A percentile compares a stretch with the other conserved stretches of the same genome.
These are phyloP conservation scores for Taphrina communis DNA, from an alignment of 1,139 yeast genomes.

Conservation along the genomic window DNA sequence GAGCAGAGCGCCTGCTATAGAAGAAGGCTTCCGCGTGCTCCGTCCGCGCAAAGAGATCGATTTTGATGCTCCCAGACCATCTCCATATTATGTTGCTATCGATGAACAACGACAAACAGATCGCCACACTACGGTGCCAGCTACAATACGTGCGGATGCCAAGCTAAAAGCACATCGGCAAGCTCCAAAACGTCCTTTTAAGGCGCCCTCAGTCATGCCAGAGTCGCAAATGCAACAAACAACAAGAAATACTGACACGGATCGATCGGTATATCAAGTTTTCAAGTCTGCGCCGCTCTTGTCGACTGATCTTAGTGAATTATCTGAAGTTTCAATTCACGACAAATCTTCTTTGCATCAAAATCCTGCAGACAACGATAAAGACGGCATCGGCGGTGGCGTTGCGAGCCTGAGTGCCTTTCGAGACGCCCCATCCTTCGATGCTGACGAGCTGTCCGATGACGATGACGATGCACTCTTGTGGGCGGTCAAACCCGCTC, in stretches of 20 bases:
- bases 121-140: background rate
- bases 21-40: slow-evolving; percentile 28
- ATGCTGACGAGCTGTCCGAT: slow-evolving; percentile 53
- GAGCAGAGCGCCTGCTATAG: background rate
- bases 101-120: background rate
- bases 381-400: background rate
- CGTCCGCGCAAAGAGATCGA: slow-evolving; percentile 63
- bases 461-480: slow-evolving; percentile 60
- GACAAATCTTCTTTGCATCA: background rate
- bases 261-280: background rate
- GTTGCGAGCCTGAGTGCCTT: slow-evolving; percentile 52
- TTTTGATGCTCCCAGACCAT: slow-evolving; percentile 77
- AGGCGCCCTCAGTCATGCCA: background rate
- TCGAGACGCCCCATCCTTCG: slow-evolving; percentile 64
- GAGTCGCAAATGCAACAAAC: background rate
- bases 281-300: no score
- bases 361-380: background rate
- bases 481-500: slow-evolving; percentile 63
- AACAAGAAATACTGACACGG: background rate
- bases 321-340: background rate
- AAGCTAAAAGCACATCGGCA: slow-evolving; percentile 32
- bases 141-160: slow-evolving; percentile 7
- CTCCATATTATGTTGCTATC: slow-evolving; percentile 63
- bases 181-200: slow-evolving; percentile 42
- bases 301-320: background rate